Evolutionary conservation across 1,284 basidiomycete genomes (phyloP).

Genomic region (Cryptococcus maquisensis): DNA sequence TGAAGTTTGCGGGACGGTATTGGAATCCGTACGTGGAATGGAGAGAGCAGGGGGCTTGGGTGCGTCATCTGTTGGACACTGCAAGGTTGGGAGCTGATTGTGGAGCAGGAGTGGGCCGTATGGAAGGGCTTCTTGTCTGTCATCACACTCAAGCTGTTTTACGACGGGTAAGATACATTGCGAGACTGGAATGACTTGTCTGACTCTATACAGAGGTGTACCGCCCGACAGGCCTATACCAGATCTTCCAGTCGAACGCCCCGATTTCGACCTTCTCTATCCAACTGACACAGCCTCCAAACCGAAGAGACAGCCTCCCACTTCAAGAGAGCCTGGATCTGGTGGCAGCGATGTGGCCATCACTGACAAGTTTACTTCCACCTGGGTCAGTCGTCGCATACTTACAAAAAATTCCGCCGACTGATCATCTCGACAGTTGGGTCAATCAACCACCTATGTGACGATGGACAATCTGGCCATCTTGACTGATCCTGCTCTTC

Average conservation of each 20-base stretch:
- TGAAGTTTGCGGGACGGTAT: constrained; percentile 41
- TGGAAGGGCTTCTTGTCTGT: constrained; percentile 44
- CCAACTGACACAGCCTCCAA: constrained; percentile 9
- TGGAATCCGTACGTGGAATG: constrained; percentile 53
- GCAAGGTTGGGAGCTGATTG: not conserved
- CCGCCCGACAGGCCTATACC: constrained; percentile 36
- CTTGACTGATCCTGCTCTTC: constrained; percentile 53
- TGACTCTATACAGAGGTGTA: constrained; percentile 24
- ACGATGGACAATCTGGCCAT: constrained; percentile 52
- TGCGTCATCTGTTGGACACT: constrained; percentile 4
- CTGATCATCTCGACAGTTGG: constrained; percentile 33
- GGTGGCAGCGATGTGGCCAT: constrained; percentile 34
- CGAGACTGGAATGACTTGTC: not conserved
- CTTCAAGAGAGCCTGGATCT: constrained; percentile 2
- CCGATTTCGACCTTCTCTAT: constrained; percentile 41
- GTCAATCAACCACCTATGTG: constrained; percentile 50
- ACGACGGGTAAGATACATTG: constrained; percentile 26
- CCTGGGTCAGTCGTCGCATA: constrained; percentile 28
- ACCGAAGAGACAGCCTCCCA: not conserved
- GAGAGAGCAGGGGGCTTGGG: constrained; percentile 53
- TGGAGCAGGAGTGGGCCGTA: constrained; percentile 41
- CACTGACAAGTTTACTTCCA: constrained; percentile 43
- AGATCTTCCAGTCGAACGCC: constrained; percentile 40
- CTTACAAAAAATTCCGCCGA: not conserved
- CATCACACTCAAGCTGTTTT: constrained; percentile 43